Conservation (phyloP, 176 grass and related monocot genomes). For the Musa beccarii region DNA sequence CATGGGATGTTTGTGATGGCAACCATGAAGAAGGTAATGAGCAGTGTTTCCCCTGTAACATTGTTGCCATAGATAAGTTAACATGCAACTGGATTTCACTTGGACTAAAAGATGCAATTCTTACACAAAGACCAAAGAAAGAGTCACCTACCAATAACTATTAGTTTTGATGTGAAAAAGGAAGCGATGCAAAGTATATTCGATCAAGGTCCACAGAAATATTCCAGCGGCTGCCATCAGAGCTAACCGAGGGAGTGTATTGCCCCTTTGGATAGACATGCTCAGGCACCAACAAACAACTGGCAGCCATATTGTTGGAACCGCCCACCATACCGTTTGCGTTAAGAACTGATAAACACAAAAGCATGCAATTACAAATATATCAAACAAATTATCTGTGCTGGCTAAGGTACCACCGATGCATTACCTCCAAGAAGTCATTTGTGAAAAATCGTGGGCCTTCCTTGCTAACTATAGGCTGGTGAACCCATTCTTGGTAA, state of each 20-base stretch:
- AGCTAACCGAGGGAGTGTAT: constrained; percentile 38
- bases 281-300: constrained; percentile 51
- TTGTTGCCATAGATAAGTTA: not conserved
- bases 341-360: constrained; percentile 56
- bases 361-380: not conserved
- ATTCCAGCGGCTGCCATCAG: constrained; percentile 45
- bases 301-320: constrained; percentile 88
- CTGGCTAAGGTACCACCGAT: not conserved
- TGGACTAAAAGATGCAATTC: not conserved
- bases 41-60: constrained; percentile 59
- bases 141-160: constrained; percentile 47
- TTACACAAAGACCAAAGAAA: not conserved
- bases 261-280: constrained; percentile 54
- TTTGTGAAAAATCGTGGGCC: constrained; percentile 70
- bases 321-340: constrained; percentile 71
- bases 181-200: constrained; percentile 84
- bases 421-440: constrained; percentile 53
- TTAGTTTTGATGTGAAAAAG: constrained; percentile 86
- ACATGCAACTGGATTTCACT: not conserved
- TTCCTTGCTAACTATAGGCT: constrained; percentile 87
- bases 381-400: not conserved
- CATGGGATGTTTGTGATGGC: constrained; percentile 96
- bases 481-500: constrained; percentile 98
- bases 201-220: constrained; percentile 80
- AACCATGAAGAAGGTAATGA: constrained; percentile 88